Evolutionary conservation across 805 yeast species (phyloP), one percentile per base, ranked within the genome.

Genomic region (Wickerhamiella dianesei): DNA sequence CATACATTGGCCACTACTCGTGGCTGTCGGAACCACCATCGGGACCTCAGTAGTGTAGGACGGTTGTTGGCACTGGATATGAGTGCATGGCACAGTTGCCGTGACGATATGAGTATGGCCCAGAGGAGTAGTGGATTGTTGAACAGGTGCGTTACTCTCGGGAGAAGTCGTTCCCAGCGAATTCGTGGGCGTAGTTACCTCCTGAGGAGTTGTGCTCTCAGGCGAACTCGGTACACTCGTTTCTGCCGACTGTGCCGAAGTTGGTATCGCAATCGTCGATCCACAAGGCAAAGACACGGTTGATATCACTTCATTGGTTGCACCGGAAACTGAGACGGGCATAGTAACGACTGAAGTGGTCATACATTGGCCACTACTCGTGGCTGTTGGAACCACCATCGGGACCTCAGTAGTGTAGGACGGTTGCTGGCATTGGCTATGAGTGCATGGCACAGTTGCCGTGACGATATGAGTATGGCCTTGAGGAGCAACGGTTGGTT

Each of bases 221-320:
- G n/a, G n/a, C n/a, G n/a, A n/a, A n/a, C n/a, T n/a, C n/a, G n/a
- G n/a, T n/a, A n/a, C n/a, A n/a, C n/a, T n/a, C n/a, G n/a, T n/a
- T n/a, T n/a, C n/a, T n/a, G n/a, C n/a, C n/a, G n/a, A n/a, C n/a
- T n/a, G n/a, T n/a, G n/a, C n/a, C n/a, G n/a, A n/a, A n/a, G n/a
- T 17, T 4, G 46, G 13, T 20, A 12, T 12, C 29, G 21, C 21
- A 4, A 37, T n/a, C 13, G 48, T 22, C 12, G 48, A 41, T n/a
- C 48, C 48, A 21, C 46, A 44, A 0, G 52, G 52, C 2, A 48
- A 16, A 12, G 35, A 32, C 8, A 48, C 40, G 3, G 47, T 44
- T 13, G 46, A 25, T 4, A 46, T 46, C 21, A 46, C 35, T 9
- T 37, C 19, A 12, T 44, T 43, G 4, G 50, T 46, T 16, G 44